phyloP scores from a whole-genome alignment of 331 rosid genomes.

The Arachis monticola region DNA sequence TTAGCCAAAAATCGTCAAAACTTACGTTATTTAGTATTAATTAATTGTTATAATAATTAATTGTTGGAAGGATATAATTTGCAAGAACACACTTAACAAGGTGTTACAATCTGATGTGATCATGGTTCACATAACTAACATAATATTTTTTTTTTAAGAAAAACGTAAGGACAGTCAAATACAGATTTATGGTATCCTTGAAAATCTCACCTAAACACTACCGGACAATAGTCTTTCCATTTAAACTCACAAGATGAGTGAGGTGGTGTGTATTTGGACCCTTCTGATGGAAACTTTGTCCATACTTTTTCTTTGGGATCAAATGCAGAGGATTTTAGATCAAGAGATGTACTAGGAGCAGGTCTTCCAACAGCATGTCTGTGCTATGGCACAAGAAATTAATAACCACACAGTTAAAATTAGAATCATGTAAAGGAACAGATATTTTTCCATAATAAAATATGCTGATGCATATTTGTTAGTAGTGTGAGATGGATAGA shows the following conservation, averaged over 20 bases:
- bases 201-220: conserved; percentile 80
- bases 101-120: conserved; percentile 27
- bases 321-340: conserved; percentile 83
- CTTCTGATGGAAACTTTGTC: conserved; percentile 97
- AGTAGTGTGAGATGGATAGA: too few species aligned
- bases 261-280: conserved; percentile 97
- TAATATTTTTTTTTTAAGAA: background rate
- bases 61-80: conserved; percentile 9
- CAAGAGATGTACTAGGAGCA: conserved; percentile 89
- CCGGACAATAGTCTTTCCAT: conserved; percentile 99
- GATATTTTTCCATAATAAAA: conserved; percentile 5
- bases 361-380: conserved; percentile 99
- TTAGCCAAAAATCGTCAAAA: too few species aligned
- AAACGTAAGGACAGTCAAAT: background rate
- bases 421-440: conserved; percentile 34
- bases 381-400: conserved; percentile 79
- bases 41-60: too few species aligned
- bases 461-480: too few species aligned
- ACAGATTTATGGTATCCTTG: conserved; percentile 10
- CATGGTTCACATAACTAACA: background rate
- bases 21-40: too few species aligned
- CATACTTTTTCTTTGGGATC: conserved; percentile 94
- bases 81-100: conserved; percentile 25
- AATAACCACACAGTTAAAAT: conserved; percentile 54
- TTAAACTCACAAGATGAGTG: conserved; percentile 82